These are phyloP conservation scores for Leccinum angustisporum DNA, from an alignment of 1,284 basidiomycete species.

Conservation along the genomic window DNA sequence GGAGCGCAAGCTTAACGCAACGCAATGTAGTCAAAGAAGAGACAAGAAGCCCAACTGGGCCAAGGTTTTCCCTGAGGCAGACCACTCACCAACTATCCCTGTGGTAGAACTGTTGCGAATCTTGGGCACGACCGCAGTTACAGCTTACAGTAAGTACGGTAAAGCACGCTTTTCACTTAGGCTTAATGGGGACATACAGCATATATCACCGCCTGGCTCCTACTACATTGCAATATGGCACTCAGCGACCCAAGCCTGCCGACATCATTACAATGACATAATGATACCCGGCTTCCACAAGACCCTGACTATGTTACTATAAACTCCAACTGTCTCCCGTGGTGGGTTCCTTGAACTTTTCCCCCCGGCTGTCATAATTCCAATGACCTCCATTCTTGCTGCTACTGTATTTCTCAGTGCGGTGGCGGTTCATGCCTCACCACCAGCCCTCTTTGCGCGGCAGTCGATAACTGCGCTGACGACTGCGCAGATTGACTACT, in stretches of 20 bases:
- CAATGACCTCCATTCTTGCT: slow-evolving; percentile 22
- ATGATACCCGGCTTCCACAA: background rate
- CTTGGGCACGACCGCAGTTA: no score
- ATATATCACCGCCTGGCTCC: background rate
- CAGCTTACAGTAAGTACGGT: no score
- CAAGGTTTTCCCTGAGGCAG: background rate
- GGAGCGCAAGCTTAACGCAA: background rate
- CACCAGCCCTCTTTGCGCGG: slow-evolving; percentile 23
- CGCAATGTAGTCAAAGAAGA: background rate
- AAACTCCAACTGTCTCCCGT: background rate
- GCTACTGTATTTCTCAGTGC: slow-evolving; percentile 15
- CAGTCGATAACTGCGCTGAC: slow-evolving; percentile 44
- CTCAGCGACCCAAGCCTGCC: background rate
- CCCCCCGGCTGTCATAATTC: background rate
- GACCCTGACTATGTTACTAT: background rate
- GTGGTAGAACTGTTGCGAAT: no score
- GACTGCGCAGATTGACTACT: slow-evolving; percentile 44
- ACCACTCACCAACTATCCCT: background rate
- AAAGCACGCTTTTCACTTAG: no score
- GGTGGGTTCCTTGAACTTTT: background rate
- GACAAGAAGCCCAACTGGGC: background rate
- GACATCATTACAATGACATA: background rate
- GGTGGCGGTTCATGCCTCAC: slow-evolving; percentile 21
- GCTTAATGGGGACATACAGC: no score
- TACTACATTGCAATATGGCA: background rate